Conservation (phyloP, 805 yeast species). For the Brettanomyces bruxellensis region DNA sequence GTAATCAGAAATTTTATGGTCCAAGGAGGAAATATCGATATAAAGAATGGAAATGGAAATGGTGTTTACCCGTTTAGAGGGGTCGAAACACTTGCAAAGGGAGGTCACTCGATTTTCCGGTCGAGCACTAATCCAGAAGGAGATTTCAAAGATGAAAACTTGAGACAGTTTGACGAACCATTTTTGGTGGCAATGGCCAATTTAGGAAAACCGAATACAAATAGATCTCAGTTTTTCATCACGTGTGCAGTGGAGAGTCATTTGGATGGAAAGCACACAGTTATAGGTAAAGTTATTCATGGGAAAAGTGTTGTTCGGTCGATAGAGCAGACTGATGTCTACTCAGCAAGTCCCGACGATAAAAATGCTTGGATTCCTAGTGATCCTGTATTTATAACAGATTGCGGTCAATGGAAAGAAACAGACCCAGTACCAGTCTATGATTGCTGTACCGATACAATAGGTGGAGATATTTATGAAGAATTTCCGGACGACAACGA, state of each 20-base stretch:
- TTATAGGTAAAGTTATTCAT: constrained; percentile 61
- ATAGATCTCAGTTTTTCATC: constrained; percentile 64
- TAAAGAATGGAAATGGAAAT: constrained; percentile 10
- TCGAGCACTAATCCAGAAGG: constrained; percentile 23
- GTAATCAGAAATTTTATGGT: constrained; percentile 61
- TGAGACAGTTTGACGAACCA: constrained; percentile 33
- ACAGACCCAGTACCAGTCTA: constrained; percentile 45
- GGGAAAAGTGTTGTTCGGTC: constrained; percentile 67
- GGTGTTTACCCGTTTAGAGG: constrained; percentile 26
- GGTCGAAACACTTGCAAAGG: constrained; percentile 23
- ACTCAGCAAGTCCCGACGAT: constrained; percentile 25
- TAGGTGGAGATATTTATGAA: constrained; percentile 67
- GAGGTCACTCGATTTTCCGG: constrained; percentile 37
- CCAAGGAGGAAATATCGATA: constrained; percentile 54
- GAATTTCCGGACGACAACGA: constrained; percentile 76
- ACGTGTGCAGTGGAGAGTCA: constrained; percentile 66
- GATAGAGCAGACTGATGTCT: constrained; percentile 42
- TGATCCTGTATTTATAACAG: constrained; percentile 36
- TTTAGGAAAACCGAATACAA: constrained; percentile 36
- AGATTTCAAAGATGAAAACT: constrained; percentile 51
- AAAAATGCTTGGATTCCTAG: constrained; percentile 24
- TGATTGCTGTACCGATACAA: constrained; percentile 50
- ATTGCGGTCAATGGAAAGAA: constrained; percentile 58
- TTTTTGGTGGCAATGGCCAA: constrained; percentile 60
- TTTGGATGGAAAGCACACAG: constrained; percentile 64